phyloP scores from a whole-genome alignment of 2,329 filamentous ascomycete species.

The Fusarium incarnatum region DNA sequence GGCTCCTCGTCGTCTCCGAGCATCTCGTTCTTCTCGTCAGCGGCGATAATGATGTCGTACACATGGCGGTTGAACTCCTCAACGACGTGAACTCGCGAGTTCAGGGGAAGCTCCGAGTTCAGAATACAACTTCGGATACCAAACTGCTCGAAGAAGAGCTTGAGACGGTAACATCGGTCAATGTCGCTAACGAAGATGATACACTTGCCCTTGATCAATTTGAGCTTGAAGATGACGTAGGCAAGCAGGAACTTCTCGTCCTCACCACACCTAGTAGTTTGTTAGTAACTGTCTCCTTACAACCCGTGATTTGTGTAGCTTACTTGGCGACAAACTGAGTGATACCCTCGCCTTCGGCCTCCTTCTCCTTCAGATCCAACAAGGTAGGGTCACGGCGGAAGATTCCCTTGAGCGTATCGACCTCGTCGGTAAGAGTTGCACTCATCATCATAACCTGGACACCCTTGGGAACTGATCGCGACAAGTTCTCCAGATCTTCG shows the following conservation, averaged over 20 bases:
- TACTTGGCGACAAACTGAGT: slow-evolving; percentile 89
- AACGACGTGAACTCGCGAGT: slow-evolving; percentile 92
- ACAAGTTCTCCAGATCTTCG: slow-evolving; percentile 84
- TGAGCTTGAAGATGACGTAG: slow-evolving; percentile 95
- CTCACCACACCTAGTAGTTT: slow-evolving; percentile 76
- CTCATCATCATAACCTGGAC: slow-evolving; percentile 95
- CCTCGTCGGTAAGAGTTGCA: slow-evolving; percentile 88
- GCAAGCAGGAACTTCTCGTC: slow-evolving; percentile 95
- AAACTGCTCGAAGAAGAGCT: slow-evolving; percentile 96
- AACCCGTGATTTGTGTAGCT: slow-evolving; percentile 34
- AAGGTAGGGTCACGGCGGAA: slow-evolving; percentile 86
- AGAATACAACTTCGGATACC: slow-evolving; percentile 92
- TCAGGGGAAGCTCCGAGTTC: slow-evolving; percentile 94
- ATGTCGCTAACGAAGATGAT: slow-evolving; percentile 81
- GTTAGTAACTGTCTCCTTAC: slow-evolving; percentile 21
- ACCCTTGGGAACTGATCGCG: slow-evolving; percentile 82
- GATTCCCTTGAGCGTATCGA: slow-evolving; percentile 84
- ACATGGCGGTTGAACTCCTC: slow-evolving; percentile 97
- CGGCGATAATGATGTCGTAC: slow-evolving; percentile 98
- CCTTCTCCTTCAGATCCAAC: slow-evolving; percentile 84
- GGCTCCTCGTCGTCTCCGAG: slow-evolving; percentile 72
- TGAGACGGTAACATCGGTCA: slow-evolving; percentile 88
- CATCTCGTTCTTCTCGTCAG: slow-evolving; percentile 90
- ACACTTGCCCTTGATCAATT: slow-evolving; percentile 92
- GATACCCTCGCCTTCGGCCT: slow-evolving; percentile 79